phyloP scores from a whole-genome alignment of 129 eudicot genomes.

The Heracleum sosnowskyi region DNA sequence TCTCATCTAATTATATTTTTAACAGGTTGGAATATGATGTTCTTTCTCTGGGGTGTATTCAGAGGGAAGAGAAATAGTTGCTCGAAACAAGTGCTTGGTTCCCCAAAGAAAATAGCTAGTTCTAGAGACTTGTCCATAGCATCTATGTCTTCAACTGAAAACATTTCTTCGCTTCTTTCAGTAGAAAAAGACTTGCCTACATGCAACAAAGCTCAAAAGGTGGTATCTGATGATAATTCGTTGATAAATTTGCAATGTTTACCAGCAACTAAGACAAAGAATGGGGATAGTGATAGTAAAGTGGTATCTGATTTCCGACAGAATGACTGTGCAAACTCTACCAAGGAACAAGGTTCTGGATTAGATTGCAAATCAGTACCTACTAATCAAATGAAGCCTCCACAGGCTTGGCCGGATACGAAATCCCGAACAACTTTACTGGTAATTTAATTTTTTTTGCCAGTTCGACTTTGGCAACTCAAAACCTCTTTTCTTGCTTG shows the following conservation, averaged over 20 bases:
- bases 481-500: not conserved
- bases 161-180: constrained; percentile 26
- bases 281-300: constrained; percentile 18
- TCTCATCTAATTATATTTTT: not conserved
- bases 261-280: constrained; percentile 16
- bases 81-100: constrained; percentile 27
- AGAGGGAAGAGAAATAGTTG: constrained; percentile 61
- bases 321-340: not conserved
- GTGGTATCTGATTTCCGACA: constrained; percentile 1
- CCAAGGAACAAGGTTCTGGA: constrained; percentile 15
- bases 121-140: constrained; percentile 27
- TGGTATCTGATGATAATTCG: constrained; percentile 13
- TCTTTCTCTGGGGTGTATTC: constrained; percentile 87
- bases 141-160: constrained; percentile 37
- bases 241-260: constrained; percentile 14
- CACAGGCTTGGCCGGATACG: constrained; percentile 11
- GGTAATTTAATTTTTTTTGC: constrained; percentile 21
- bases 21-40: constrained; percentile 88
- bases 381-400: constrained; percentile 15
- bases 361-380: constrained; percentile 17
- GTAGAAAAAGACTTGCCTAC: constrained; percentile 18
- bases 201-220: constrained; percentile 5
- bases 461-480: not conserved
- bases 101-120: constrained; percentile 21
- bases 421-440: constrained; percentile 4